These are phyloP conservation scores for Boletus sp. DNA, from an alignment of 768 basidiomycete species.

Conservation along the genomic window DNA sequence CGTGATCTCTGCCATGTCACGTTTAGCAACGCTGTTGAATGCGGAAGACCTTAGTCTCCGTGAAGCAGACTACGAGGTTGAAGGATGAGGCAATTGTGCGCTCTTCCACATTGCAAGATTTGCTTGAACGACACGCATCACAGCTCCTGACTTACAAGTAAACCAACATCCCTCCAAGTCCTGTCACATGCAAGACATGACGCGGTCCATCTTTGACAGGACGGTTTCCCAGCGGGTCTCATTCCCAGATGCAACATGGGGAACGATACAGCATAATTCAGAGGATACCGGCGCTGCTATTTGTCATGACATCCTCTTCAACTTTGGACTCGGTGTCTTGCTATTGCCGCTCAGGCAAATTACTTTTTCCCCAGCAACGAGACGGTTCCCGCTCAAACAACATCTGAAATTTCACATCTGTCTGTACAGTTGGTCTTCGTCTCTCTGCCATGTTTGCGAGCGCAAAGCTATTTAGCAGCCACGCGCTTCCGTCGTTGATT, in stretches of 20 bases:
- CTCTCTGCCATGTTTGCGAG: too few species aligned
- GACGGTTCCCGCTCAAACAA: too few species aligned
- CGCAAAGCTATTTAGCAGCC: too few species aligned
- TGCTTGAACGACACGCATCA: neutral
- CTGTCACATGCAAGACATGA: neutral
- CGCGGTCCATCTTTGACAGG: neutral
- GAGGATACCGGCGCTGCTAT: neutral
- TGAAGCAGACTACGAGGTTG: neutral
- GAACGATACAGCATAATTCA: conserved; percentile 1
- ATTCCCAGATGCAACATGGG: neutral
- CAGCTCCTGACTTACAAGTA: neutral
- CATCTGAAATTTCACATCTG: too few species aligned
- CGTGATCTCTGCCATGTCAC: too few species aligned
- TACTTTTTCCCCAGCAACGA: too few species aligned
- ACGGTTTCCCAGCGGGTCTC: neutral
- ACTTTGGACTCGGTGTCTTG: too few species aligned
- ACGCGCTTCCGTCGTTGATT: too few species aligned
- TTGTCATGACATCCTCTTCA: too few species aligned
- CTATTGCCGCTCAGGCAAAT: too few species aligned
- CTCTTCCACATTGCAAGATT: neutral
- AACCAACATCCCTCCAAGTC: neutral
- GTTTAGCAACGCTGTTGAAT: neutral
- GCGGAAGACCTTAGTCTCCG: neutral
- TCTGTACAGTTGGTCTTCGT: too few species aligned
- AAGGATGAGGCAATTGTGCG: neutral